phyloP scores from a whole-genome alignment of 1,139 yeast genomes.

The Yamadazyma kanchanaburiensis region DNA sequence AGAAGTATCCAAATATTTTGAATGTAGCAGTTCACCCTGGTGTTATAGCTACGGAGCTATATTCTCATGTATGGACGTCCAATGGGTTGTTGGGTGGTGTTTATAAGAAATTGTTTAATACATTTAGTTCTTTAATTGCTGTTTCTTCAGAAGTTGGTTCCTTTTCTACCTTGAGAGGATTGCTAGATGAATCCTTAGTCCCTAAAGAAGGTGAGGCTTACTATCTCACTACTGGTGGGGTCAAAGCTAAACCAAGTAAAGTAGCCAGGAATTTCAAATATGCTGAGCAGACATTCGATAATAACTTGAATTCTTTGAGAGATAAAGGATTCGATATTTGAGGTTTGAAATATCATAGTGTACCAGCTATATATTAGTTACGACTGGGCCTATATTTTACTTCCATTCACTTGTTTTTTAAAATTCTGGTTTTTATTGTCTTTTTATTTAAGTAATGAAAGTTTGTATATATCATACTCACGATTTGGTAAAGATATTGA shows the following conservation, averaged over 20 bases:
- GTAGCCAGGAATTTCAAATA: conserved; percentile 21
- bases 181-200: conserved; percentile 26
- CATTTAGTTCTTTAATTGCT: conserved; percentile 16
- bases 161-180: conserved; percentile 31
- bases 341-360: no score
- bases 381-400: no score
- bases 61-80: conserved; percentile 17
- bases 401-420: no score
- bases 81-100: conserved; percentile 15
- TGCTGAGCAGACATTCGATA: conserved; percentile 28
- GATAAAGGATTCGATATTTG: no score
- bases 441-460: no score
- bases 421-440: no score
- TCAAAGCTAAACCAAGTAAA: conserved; percentile 19
- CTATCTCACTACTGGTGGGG: conserved; percentile 36
- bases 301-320: conserved; percentile 23
- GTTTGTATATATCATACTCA: no score
- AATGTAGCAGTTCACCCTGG: conserved; percentile 42
- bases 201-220: conserved; percentile 27
- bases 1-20: conserved; percentile 29
- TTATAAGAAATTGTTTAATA: conserved; percentile 12
- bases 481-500: no score
- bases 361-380: no score
- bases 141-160: conserved; percentile 35
- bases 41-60: conserved; percentile 34